phyloP scores from a whole-genome alignment of 768 basidiomycete species.

The Albatrellus ellisii region DNA sequence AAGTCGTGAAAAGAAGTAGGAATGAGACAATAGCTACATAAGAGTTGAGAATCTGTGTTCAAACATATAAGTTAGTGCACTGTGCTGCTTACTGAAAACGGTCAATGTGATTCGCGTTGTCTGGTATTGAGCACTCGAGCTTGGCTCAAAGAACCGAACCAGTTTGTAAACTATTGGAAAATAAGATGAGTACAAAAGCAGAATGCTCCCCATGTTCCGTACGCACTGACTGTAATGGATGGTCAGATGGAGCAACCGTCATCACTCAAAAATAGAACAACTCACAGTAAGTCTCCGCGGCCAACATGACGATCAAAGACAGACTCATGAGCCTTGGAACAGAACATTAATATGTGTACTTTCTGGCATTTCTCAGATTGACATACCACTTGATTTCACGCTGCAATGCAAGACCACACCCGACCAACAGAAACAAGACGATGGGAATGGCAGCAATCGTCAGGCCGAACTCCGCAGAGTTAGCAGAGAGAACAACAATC shows the following conservation, averaged over 20 bases:
- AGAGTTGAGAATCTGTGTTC: not conserved
- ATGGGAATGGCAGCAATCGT: constrained; percentile 78
- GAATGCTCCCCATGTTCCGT: not conserved
- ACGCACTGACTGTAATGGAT: constrained; percentile 14
- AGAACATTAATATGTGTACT: not conserved
- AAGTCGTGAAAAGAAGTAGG: constrained; percentile 59
- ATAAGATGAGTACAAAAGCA: not conserved
- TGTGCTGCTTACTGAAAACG: constrained; percentile 52
- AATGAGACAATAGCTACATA: constrained; percentile 63
- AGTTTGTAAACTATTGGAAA: constrained; percentile 61
- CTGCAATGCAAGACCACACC: constrained; percentile 59
- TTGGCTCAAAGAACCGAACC: constrained; percentile 66
- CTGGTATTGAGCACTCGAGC: constrained; percentile 36
- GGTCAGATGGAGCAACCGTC: not conserved
- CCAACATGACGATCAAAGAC: constrained; percentile 66
- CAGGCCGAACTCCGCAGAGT: constrained; percentile 68
- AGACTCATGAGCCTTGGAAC: constrained; percentile 51
- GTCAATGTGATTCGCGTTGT: constrained; percentile 75
- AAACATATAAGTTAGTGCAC: not conserved
- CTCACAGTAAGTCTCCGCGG: constrained; percentile 68
- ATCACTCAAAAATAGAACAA: constrained; percentile 3
- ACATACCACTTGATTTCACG: constrained; percentile 69
- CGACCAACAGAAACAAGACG: constrained; percentile 50
- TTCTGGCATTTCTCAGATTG: not conserved
- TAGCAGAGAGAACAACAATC: constrained; percentile 52